Evolutionary conservation across 2,329 filamentous ascomycete genomes (phyloP).

Genomic region (Aureobasidium lini): DNA sequence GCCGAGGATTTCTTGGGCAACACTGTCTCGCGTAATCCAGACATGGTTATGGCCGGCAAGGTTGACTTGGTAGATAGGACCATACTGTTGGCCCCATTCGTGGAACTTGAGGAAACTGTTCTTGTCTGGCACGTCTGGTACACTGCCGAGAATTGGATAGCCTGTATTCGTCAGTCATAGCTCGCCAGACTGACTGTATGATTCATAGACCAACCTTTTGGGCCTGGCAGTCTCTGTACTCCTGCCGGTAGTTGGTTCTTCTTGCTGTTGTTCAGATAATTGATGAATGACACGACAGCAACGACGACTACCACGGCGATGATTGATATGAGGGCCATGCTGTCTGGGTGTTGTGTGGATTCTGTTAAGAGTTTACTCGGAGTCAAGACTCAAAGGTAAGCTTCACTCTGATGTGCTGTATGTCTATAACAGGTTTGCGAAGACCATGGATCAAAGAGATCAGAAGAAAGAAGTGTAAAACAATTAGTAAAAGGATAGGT

Average conservation of each 20-base stretch:
- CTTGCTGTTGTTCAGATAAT: conserved; percentile 15
- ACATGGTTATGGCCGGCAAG: conserved; percentile 39
- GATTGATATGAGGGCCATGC: conserved; percentile 19
- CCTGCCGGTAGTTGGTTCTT: conserved; percentile 15
- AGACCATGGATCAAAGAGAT: neutral
- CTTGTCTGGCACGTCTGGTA: conserved; percentile 37
- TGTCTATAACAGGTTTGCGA: no score
- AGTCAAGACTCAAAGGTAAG: no score
- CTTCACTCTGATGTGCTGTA: no score
- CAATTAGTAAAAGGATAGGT: neutral
- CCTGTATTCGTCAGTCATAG: conserved; percentile 19
- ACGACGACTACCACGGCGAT: conserved; percentile 22
- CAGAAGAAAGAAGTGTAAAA: neutral
- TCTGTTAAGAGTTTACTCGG: neutral
- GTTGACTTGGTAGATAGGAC: conserved; percentile 39
- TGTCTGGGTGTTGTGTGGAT: neutral
- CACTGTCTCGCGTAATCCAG: conserved; percentile 37
- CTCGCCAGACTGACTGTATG: neutral
- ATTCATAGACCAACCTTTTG: conserved; percentile 17
- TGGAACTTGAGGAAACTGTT: conserved; percentile 39
- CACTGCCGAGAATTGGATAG: conserved; percentile 35
- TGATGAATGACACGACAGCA: conserved; percentile 21
- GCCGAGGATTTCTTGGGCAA: conserved; percentile 36
- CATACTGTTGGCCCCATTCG: conserved; percentile 38
- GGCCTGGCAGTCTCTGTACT: conserved; percentile 20